A percentile compares a stretch with the other conserved stretches of the same genome.
phyloP scores from a whole-genome alignment of 805 yeast species.

The Hyphopichia homilentoma region DNA sequence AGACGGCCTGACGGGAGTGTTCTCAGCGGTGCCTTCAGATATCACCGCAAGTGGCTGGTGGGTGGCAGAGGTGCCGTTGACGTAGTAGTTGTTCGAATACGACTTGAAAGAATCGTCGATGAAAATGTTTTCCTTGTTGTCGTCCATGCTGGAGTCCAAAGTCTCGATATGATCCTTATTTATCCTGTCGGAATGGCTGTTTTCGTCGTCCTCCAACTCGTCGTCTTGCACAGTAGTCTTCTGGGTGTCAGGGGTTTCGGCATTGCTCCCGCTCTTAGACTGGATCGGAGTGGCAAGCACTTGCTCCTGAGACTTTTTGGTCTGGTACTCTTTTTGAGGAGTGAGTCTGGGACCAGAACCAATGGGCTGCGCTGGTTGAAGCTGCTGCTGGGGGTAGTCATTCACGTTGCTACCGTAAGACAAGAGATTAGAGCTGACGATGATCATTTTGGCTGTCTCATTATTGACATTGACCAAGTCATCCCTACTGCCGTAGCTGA shows the following conservation, averaged over 20 bases:
- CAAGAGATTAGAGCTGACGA: slow-evolving; percentile 35
- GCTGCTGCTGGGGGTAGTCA: slow-evolving; percentile 2
- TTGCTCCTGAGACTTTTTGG: not conserved
- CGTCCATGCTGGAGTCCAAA: slow-evolving; percentile 20
- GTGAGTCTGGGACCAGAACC: no score
- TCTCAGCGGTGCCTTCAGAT: slow-evolving; percentile 28
- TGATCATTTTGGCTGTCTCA: slow-evolving; percentile 43
- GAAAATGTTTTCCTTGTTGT: slow-evolving; percentile 48
- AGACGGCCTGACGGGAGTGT: slow-evolving; percentile 22
- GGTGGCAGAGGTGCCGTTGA: slow-evolving; percentile 26
- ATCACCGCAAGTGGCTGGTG: slow-evolving; percentile 29
- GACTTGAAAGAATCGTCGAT: slow-evolving; percentile 28
- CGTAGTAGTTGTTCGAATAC: slow-evolving; percentile 19
- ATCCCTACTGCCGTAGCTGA: slow-evolving; percentile 80
- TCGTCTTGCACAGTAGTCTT: slow-evolving; percentile 43
- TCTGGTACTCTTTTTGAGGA: no score
- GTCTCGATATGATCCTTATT: slow-evolving; percentile 31
- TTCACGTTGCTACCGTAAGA: slow-evolving; percentile 1
- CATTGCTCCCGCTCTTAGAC: slow-evolving; percentile 9
- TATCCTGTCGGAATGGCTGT: slow-evolving; percentile 25
- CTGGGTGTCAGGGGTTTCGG: slow-evolving; percentile 45
- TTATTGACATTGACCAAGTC: slow-evolving; percentile 41
- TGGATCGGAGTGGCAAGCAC: slow-evolving; percentile 27
- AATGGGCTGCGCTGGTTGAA: slow-evolving; percentile 5
- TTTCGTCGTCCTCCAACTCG: slow-evolving; percentile 32